Percentiles rank a stretch among this genome's conserved stretches.
Conservation (phyloP, 768 basidiomycete genomes). For the Leccinellum rugosiceps region DNA sequence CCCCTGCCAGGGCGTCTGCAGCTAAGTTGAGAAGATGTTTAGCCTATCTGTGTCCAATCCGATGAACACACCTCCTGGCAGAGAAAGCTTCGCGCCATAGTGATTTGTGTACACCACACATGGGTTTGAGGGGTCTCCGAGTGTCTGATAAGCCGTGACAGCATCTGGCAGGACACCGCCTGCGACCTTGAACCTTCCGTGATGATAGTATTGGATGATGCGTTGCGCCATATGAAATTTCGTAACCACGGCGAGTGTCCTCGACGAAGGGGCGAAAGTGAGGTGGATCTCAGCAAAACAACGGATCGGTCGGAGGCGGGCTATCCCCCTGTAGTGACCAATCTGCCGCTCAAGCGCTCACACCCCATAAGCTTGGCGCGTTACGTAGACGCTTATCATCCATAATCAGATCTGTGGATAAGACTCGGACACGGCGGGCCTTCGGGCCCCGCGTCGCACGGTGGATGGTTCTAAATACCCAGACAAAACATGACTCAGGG, state of each 20-base stretch:
- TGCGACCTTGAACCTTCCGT: constrained; percentile 50
- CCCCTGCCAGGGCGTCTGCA: constrained; percentile 46
- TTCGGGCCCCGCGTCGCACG: background rate
- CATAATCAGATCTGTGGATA: background rate
- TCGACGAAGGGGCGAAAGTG: background rate
- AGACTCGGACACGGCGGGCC: background rate
- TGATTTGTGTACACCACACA: constrained; percentile 55
- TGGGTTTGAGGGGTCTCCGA: constrained; percentile 49
- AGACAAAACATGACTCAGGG: background rate
- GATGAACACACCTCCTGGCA: constrained; percentile 38
- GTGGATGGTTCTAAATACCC: background rate
- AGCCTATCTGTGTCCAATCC: constrained; percentile 28
- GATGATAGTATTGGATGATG: constrained; percentile 46
- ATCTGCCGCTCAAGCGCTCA: background rate
- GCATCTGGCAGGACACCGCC: constrained; percentile 56
- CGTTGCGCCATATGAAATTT: constrained; percentile 10
- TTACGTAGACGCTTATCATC: background rate
- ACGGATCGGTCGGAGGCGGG: background rate
- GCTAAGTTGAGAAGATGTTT: constrained; percentile 28
- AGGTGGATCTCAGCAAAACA: background rate
- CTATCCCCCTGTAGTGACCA: background rate
- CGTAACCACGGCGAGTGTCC: background rate
- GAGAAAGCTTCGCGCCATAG: constrained; percentile 47
- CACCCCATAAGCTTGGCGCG: background rate
- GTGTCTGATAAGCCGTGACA: constrained; percentile 54